Evolutionary conservation across 768 basidiomycete species (phyloP).

Genomic region (Butyriboletus loyo): DNA sequence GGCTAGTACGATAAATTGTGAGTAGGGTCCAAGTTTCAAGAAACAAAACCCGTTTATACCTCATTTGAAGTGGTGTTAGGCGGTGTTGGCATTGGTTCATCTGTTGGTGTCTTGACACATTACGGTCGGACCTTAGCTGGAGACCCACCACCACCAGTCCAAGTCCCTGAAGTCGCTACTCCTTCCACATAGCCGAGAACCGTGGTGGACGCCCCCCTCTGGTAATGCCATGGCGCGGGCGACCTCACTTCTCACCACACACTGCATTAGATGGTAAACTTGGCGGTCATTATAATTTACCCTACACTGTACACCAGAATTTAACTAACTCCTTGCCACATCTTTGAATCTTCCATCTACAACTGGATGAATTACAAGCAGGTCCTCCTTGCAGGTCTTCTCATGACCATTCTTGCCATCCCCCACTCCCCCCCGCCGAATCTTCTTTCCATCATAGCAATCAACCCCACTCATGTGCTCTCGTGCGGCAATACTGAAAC

Average conservation of each 20-base stretch:
- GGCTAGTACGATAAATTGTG: constrained; percentile 60
- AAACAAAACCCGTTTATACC: not conserved
- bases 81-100: constrained; percentile 66
- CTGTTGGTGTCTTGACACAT: constrained; percentile 57
- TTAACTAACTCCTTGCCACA: constrained; percentile 35
- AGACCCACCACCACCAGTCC: constrained; percentile 43
- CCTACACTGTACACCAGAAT: constrained; percentile 12
- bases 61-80: constrained; percentile 58
- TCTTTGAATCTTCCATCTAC: constrained; percentile 69
- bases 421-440: constrained; percentile 35
- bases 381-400: constrained; percentile 39
- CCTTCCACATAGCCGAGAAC: constrained; percentile 8
- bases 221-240: not conserved
- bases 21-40: constrained; percentile 19
- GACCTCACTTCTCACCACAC: not conserved
- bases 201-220: not conserved
- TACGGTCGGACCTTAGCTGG: constrained; percentile 52
- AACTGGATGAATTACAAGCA: constrained; percentile 57
- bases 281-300: constrained; percentile 1
- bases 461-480: constrained; percentile 83
- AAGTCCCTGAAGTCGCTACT: constrained; percentile 33
- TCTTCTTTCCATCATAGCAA: constrained; percentile 58
- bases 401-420: constrained; percentile 9
- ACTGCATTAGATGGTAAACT: not conserved
- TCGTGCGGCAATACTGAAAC: constrained; percentile 54